Conservation (phyloP, 305 asterid species). For the Solanum hybrid region DNA sequence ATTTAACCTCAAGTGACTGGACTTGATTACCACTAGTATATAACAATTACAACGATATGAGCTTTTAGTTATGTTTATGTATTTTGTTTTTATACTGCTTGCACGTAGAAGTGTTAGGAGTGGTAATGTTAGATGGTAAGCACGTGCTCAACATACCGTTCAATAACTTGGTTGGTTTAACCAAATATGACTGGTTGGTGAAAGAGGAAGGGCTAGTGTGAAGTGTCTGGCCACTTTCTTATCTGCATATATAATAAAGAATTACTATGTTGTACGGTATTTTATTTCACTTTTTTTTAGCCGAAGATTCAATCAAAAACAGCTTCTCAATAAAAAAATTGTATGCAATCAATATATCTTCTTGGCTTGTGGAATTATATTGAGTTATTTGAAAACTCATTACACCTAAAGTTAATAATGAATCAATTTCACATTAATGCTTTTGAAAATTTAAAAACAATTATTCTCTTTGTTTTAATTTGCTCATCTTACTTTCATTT, state of each 20-base stretch:
- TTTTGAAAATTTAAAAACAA: background rate
- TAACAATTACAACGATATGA: background rate
- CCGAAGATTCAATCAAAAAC: background rate
- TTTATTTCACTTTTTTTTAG: too few relatives aligned
- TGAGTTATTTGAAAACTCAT: background rate
- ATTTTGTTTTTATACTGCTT: background rate
- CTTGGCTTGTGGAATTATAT: background rate
- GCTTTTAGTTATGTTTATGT: background rate
- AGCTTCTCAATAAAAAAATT: background rate
- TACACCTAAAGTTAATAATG: background rate
- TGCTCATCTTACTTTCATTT: background rate
- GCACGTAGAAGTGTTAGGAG: background rate
- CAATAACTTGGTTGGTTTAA: background rate
- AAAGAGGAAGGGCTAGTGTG: background rate
- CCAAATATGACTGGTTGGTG: constrained; percentile 4
- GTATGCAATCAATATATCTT: too few relatives aligned
- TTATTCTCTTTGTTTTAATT: background rate
- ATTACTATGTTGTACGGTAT: background rate
- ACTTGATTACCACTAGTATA: background rate
- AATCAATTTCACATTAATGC: background rate
- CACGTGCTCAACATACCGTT: constrained; percentile 2
- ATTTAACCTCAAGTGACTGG: background rate
- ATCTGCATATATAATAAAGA: background rate
- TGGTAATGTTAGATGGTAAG: background rate
- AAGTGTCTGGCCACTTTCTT: background rate